Evolutionary conservation across 192 early-diverging fungal genomes (phyloP), one percentile per base, ranked within the genome.

Genomic region (Backusella psychrophila): DNA sequence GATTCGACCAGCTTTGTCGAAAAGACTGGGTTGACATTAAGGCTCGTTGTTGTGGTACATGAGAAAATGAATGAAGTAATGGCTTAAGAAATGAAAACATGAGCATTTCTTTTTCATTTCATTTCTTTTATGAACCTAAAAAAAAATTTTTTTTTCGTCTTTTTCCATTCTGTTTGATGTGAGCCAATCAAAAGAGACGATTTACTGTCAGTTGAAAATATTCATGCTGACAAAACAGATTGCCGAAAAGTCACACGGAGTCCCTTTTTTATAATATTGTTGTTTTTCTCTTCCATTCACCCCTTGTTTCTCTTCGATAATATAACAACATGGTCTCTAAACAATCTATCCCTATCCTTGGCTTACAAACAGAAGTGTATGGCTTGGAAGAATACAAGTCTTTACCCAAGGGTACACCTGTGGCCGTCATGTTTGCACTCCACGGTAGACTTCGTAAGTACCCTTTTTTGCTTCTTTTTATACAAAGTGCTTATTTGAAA

Each of bases 381-480:
- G 80, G 80, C 1, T 70, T 81, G 15, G 73, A 77, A 63, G 72
- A 81, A 69, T 77, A 81, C 56, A 70, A 75, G 8, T 4, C 63
- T 1, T 44, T 69, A 8, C n/a, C 21, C 17, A 35, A 52, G n/a
- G 31, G 49, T 17, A 41, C 31, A 0, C 74, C 76, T 29, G 81
- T 82, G 4, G 72, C 76, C 23, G 69, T 82, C 21, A 23, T 82
- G 29, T 82, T 82, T 73, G 75, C 74, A 36, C 29, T 82, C 14
- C 81, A 82, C 53, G 81, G 81, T 29, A 74, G 81, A 68, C 63
- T 82, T 35, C 49, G 81, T 82, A 75, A 77, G 76, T 44, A 6
- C 11, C 59, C 26, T 7, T 6, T 75, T 9, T 15, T n/a, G 31
- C 29, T 38, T 31, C 11, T 38, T 33, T 46, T 8, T 6, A 29